Evolutionary conservation across 1,284 basidiomycete genomes (phyloP).

Genomic region (Kalmanozyma brasiliensis): DNA sequence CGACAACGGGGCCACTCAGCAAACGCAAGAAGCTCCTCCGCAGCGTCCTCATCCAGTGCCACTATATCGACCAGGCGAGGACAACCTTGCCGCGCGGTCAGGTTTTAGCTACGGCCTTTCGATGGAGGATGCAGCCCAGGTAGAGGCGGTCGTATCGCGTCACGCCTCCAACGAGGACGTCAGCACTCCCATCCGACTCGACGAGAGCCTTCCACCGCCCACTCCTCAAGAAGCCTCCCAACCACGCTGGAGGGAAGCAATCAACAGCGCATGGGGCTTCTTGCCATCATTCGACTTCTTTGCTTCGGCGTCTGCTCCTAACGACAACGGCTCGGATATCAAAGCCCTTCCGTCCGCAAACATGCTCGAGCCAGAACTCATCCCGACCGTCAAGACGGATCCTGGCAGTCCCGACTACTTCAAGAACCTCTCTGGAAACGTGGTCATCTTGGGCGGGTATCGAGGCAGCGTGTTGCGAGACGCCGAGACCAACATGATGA

Average conservation of each 20-base stretch:
- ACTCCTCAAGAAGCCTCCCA: slow-evolving; percentile 7
- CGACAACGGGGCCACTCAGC: background rate
- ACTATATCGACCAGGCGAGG: slow-evolving; percentile 9
- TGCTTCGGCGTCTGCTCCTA: slow-evolving; percentile 3
- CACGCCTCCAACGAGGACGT: slow-evolving; percentile 21
- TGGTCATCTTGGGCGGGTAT: slow-evolving; percentile 67
- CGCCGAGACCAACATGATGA: slow-evolving; percentile 55
- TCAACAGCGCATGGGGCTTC: slow-evolving; percentile 44
- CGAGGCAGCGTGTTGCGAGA: slow-evolving; percentile 65
- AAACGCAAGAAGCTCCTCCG: background rate
- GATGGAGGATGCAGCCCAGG: slow-evolving; percentile 35
- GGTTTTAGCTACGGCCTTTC: slow-evolving; percentile 42
- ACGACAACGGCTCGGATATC: background rate
- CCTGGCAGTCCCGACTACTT: slow-evolving; percentile 51
- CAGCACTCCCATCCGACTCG: slow-evolving; percentile 5
- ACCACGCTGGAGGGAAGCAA: slow-evolving; percentile 21
- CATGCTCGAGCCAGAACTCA: slow-evolving; percentile 44
- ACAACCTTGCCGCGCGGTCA: slow-evolving; percentile 26
- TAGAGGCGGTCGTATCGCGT: slow-evolving; percentile 40
- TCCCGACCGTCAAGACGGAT: slow-evolving; percentile 44
- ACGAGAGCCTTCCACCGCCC: slow-evolving; percentile 7
- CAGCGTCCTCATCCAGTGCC: slow-evolving; percentile 25
- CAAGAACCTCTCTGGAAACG: slow-evolving; percentile 61
- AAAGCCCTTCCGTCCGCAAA: slow-evolving; percentile 5
- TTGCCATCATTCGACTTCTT: slow-evolving; percentile 32